These are phyloP conservation scores for Schwanniomyces yamadae DNA, from an alignment of 805 yeast genomes.

Conservation along the genomic window DNA sequence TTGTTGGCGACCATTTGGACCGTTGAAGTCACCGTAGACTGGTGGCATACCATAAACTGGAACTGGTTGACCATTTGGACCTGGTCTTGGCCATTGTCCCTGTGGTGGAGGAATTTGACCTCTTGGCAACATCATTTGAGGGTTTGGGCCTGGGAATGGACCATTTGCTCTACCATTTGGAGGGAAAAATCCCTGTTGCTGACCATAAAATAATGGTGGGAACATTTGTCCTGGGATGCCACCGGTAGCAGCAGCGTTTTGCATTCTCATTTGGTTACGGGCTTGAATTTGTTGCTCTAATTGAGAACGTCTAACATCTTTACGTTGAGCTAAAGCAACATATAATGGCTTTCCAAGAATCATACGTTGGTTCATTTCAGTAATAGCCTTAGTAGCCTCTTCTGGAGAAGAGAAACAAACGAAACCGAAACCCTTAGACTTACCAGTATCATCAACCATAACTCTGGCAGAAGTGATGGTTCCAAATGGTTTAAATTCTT, in stretches of 20 bases:
- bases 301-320: slow-evolving; percentile 96
- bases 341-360: slow-evolving; percentile 93
- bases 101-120: slow-evolving; percentile 66
- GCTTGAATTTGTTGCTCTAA: slow-evolving; percentile 97
- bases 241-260: slow-evolving; percentile 89
- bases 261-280: slow-evolving; percentile 97
- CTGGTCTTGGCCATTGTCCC: slow-evolving; percentile 70
- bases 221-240: slow-evolving; percentile 87
- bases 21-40: slow-evolving; percentile 58
- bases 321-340: slow-evolving; percentile 98
- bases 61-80: slow-evolving; percentile 82
- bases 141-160: slow-evolving; percentile 78
- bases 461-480: slow-evolving; percentile 93
- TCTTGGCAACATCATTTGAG: slow-evolving; percentile 73
- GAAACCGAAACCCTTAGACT: slow-evolving; percentile 97
- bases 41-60: slow-evolving; percentile 87
- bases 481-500: slow-evolving; percentile 92
- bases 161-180: slow-evolving; percentile 76
- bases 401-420: slow-evolving; percentile 97
- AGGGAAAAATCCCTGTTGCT: slow-evolving; percentile 81
- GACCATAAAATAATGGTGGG: slow-evolving; percentile 82
- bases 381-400: slow-evolving; percentile 97
- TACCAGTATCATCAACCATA: slow-evolving; percentile 91
- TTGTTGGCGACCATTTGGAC: slow-evolving; percentile 49
- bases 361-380: slow-evolving; percentile 98